Evolutionary conservation across 129 eudicot species (phyloP).

Genomic region (Centella asiatica): DNA sequence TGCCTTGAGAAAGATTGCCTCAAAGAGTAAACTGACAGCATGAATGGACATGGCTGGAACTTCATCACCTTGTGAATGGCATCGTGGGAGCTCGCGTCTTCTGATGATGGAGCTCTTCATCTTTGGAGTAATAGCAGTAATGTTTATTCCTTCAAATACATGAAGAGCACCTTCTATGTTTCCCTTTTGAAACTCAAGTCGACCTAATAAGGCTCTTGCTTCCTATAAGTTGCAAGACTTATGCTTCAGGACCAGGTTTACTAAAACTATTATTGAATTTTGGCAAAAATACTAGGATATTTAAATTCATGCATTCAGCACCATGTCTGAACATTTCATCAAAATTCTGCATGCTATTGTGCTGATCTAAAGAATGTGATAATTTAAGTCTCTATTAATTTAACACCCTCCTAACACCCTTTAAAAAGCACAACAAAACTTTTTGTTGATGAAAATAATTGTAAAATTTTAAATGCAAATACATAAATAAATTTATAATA

Average conservation of each 20-base stretch:
- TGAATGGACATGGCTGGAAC: slow-evolving; percentile 74
- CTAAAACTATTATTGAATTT: neutral
- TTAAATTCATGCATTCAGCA: no score
- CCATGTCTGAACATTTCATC: no score
- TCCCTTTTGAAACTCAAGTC: slow-evolving; percentile 92
- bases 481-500: no score
- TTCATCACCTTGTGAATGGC: slow-evolving; percentile 61
- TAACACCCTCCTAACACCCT: no score
- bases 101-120: slow-evolving; percentile 45
- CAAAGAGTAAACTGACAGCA: slow-evolving; percentile 78
- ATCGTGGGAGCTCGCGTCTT: slow-evolving; percentile 55
- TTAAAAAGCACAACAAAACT: no score
- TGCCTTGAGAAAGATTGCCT: slow-evolving; percentile 82
- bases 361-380: no score
- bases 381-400: no score
- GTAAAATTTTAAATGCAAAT: no score
- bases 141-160: slow-evolving; percentile 86
- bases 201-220: slow-evolving; percentile 87
- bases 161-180: slow-evolving; percentile 80
- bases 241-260: slow-evolving; percentile 13
- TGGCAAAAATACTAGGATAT: neutral
- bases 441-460: no score
- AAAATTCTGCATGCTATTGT: no score
- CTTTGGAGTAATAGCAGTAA: slow-evolving; percentile 65
- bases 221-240: slow-evolving; percentile 41